Evolutionary conservation across 257 asterid species (phyloP), one percentile per base, ranked within the genome.

Genomic region (Gynochthodes officinalis): DNA sequence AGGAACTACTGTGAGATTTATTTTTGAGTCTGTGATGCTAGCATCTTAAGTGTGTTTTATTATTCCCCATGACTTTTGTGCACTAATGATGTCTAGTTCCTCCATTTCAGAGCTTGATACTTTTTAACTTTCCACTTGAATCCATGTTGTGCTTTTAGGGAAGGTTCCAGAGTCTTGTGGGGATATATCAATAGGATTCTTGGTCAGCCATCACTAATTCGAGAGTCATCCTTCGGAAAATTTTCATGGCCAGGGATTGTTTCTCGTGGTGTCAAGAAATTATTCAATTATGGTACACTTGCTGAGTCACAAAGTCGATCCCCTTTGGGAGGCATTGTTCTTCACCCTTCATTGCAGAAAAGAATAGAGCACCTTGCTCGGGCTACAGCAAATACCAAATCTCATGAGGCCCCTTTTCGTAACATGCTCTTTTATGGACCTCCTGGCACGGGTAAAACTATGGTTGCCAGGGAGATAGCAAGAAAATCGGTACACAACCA

Each of bases 371-470:
- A 90, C 74, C 97, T 95, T 75, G 91, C 99, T 75, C 90, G 96
- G 67, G 96, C 99, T 78, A 95, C 99, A 19, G 87, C 98, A 46
- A 95, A 95, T 87, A 95, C 99, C 46, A 95, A 95, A 79, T 76
- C 79, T 76, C 95, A 95, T 78, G 89, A 87, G 89, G 99, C 99
- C 62, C 98, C 99, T 13, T 95, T 95, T 55, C 89, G 99, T 70
- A 95, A 95, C 83, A 90, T 95, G 98, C 95, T 95, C 65, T 95
- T 95, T 76, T 92, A 92, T 77, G 99, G 99, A 30, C 96, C 96
- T 78, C 99, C 99, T 69, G 99, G 99, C 71, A 95, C 99, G 9
- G 99, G 99, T 35, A 95, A 95, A 86, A 95, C 99, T 58, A 90
- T 95, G 97, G 99, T 95, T 65, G 99, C 99, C 21, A 87, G 93